These are phyloP conservation scores for Aspergillus brunneoviolaceus DNA, from an alignment of 2,329 filamentous ascomycete genomes.

Conservation along the genomic window DNA sequence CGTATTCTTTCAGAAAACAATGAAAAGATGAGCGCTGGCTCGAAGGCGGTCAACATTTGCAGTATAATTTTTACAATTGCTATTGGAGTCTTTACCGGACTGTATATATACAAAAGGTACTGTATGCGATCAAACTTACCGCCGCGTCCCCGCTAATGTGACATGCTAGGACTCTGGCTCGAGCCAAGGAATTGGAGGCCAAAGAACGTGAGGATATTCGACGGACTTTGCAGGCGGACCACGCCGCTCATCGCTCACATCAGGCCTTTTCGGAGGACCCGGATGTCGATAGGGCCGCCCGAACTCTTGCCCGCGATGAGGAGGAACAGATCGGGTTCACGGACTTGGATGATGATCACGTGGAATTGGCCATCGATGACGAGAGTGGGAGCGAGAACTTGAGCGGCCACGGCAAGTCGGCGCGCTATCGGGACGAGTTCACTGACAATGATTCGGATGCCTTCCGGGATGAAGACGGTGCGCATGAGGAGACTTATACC, in stretches of 20 bases:
- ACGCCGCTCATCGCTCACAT: slow-evolving; percentile 36
- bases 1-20: slow-evolving; percentile 79
- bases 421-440: slow-evolving; percentile 55
- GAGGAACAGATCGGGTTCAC: slow-evolving; percentile 44
- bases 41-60: slow-evolving; percentile 79
- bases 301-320: slow-evolving; percentile 43
- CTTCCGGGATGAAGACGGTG: slow-evolving; percentile 43
- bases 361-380: slow-evolving; percentile 47
- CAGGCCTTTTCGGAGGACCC: slow-evolving; percentile 41
- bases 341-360: slow-evolving; percentile 41
- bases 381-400: slow-evolving; percentile 39
- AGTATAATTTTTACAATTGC: slow-evolving; percentile 71
- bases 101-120: slow-evolving; percentile 74
- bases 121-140: slow-evolving; percentile 7
- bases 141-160: slow-evolving; percentile 5
- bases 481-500: slow-evolving; percentile 40
- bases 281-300: slow-evolving; percentile 41
- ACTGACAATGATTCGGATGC: slow-evolving; percentile 54
- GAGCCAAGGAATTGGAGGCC: slow-evolving; percentile 50
- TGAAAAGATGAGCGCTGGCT: slow-evolving; percentile 75
- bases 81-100: slow-evolving; percentile 74
- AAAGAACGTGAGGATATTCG: slow-evolving; percentile 45
- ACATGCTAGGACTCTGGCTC: slow-evolving; percentile 44
- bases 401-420: slow-evolving; percentile 21
- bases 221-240: slow-evolving; percentile 35